Evolutionary conservation across 805 yeast species (phyloP), one percentile per base, ranked within the genome.

Genomic region (Schwanniomyces vanrijiae): DNA sequence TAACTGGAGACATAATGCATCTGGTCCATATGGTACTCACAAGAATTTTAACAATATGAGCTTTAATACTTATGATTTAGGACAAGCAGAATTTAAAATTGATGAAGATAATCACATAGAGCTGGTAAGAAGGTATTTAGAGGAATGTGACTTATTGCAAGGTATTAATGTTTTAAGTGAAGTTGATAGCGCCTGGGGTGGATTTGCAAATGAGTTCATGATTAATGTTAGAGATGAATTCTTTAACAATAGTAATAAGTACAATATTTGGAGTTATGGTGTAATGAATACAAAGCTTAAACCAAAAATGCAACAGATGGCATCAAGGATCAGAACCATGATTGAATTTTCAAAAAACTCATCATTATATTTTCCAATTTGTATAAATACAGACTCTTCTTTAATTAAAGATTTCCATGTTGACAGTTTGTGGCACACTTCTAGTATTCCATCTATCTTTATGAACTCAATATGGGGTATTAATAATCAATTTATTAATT

Each of bases 161-260:
- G 97, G 97, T 0, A 48, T 94, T 8, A 87, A 86, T 54, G 42
- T 88, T 0, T 58, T 84, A 2, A 78, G 86, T 0, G 96, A 90
- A 44, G 54, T 84, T 3, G 96, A 88, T 59, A 75, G 81, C 19
- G 87, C 86, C 0, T 92, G 98, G 98, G 86, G 90, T 42, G 96
- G 96, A 0, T 82, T 87, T 55, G 64, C 88, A 4, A 61, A 67
- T 35, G 73, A 74, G 40, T 53, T 83, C 51, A 48, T 90, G 20
- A 56, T 66, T n/a, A 77, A 74, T 6, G 43, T 90, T 16, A 72
- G 80, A 46, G 97, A 91, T 60, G 95, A 88, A 55, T 84, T 78
- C 55, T 69, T 84, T 55, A 69, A 67, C 38, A 64, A 60, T 42
- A 60, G 59, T 40, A 64, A 61, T 49, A 73, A 71, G 48, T 55